Base-by-base conservation (phyloP, 2,329 filamentous ascomycete genomes). In the Botryotinia narcissicola region DNA sequence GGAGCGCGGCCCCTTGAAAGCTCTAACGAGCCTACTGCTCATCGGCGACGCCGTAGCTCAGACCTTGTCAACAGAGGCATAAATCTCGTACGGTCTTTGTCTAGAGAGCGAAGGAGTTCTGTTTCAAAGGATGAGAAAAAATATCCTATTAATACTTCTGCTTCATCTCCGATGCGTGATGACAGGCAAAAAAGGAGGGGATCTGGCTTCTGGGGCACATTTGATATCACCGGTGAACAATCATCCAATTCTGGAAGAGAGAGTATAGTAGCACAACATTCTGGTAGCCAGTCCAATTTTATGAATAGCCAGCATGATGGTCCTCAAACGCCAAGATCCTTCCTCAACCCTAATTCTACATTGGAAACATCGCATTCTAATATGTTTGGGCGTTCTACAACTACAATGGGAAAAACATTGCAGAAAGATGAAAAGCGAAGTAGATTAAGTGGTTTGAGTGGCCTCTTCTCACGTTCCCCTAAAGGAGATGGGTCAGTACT, bases 31-130 rank as follows among this genome's bases (percentile, higher is more conserved):
- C 40, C 46, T 20, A 32, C 46, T 54, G 46, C 44, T 54, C 59
- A 66, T 40, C 72, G 66, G 44, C 75, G 77, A 18, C 77, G 75
- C 64, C 76, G 79, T 22, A 83, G 82, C 73, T 85, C 83, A 18
- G 84, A 81, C 32, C 79, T 88, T n/a, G 85, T 89, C 75, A 88
- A 86, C 75, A 86, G 87, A 25, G 81, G 87, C 70, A 84, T 86
- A 4, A 84, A 84, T 71, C 81, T 87, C 61, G 78, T 77, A 42
- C 78, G 79, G 12, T 74, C 64, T 9, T 74, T 76, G 29, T 81
- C 77, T 29, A 75, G 79, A 71, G 79, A 80, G 44, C 73, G 80
- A 69, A 61, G 64, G 29, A 72, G 71, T 40, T 78, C 78, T 16
- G 57, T 74, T 14, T 76, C 78, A 32, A 70, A 35, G 22, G 71